Percentiles rank a stretch among this genome's conserved stretches.
phyloP scores from a whole-genome alignment of 2,329 filamentous ascomycete genomes.

The Grosmannia clavigera region DNA sequence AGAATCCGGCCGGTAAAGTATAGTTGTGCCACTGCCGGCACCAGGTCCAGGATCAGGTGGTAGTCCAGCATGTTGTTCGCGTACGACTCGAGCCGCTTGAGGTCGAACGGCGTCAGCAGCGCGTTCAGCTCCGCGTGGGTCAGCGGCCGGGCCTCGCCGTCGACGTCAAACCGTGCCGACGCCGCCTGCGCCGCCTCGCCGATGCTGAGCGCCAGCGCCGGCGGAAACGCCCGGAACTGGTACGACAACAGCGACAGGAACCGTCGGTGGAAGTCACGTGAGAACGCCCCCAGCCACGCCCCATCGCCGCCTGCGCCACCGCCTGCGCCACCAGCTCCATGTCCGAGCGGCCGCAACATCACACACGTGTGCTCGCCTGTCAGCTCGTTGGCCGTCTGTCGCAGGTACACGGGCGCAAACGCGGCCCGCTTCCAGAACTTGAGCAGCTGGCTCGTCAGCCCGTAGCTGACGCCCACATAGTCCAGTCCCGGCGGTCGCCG shows the following conservation, averaged over 20 bases:
- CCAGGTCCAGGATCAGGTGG: constrained; percentile 87
- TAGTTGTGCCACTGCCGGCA: constrained; percentile 68
- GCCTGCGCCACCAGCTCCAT: background rate
- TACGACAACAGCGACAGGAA: constrained; percentile 85
- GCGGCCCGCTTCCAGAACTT: constrained; percentile 90
- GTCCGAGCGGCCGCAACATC: constrained; percentile 69
- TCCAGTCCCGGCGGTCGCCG: constrained; percentile 69
- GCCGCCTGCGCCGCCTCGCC: constrained; percentile 57
- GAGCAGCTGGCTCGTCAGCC: constrained; percentile 73
- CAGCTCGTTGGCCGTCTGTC: constrained; percentile 90
- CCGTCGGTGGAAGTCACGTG: constrained; percentile 87
- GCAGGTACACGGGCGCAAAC: constrained; percentile 81
- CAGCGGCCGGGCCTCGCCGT: constrained; percentile 31
- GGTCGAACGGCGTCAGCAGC: constrained; percentile 76
- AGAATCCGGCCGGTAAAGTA: constrained; percentile 75
- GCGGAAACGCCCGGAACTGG: constrained; percentile 75
- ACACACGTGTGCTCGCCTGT: constrained; percentile 97
- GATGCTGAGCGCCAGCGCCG: constrained; percentile 70
- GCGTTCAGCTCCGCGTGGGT: constrained; percentile 66
- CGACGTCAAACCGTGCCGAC: constrained; percentile 31
- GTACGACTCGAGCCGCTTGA: constrained; percentile 90
- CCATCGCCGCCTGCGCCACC: constrained; percentile 28
- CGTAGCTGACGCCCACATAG: constrained; percentile 92
- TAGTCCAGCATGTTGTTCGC: constrained; percentile 97
- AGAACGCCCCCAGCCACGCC: constrained; percentile 78